phyloP scores from a whole-genome alignment of 2,329 filamentous ascomycete species.

The Cryoendolithus antarcticus region DNA sequence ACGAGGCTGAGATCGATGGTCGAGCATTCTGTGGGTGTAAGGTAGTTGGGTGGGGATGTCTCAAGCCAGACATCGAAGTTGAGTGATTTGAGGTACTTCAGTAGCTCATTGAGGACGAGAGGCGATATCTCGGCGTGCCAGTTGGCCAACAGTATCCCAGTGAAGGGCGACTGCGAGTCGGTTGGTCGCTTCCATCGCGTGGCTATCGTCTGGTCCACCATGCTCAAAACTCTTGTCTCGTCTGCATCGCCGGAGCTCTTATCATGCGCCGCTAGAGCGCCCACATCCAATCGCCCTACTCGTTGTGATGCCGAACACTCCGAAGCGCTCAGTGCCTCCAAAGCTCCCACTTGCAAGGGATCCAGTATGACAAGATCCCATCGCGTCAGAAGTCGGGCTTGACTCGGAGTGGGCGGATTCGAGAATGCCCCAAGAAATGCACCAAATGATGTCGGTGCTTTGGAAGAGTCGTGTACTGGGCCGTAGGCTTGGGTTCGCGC shows the following conservation, averaged over 20 bases:
- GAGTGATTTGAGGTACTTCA: slow-evolving; percentile 23
- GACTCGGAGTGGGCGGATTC: slow-evolving; percentile 9
- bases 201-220: slow-evolving; percentile 7
- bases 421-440: slow-evolving; percentile 19
- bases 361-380: slow-evolving; percentile 17
- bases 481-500: slow-evolving; percentile 5
- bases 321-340: slow-evolving; percentile 9
- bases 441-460: slow-evolving; percentile 12
- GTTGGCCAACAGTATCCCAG: slow-evolving; percentile 30
- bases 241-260: slow-evolving; percentile 3
- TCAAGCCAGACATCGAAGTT: slow-evolving; percentile 34
- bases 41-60: slow-evolving; percentile 27
- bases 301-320: slow-evolving; percentile 15
- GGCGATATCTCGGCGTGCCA: slow-evolving; percentile 26
- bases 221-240: slow-evolving; percentile 4
- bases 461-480: slow-evolving; percentile 7
- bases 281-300: slow-evolving; percentile 11
- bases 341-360: slow-evolving; percentile 11
- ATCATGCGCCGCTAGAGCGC: no score
- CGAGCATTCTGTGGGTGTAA: slow-evolving; percentile 22
- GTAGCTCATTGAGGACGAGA: slow-evolving; percentile 19
- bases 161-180: slow-evolving; percentile 25
- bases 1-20: slow-evolving; percentile 24
- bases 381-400: slow-evolving; percentile 11
- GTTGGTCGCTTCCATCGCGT: slow-evolving; percentile 16